Percentiles rank a stretch among this genome's conserved stretches.
phyloP scores from a whole-genome alignment of 2,329 filamentous ascomycete species.

The Ophiostoma populinum region DNA sequence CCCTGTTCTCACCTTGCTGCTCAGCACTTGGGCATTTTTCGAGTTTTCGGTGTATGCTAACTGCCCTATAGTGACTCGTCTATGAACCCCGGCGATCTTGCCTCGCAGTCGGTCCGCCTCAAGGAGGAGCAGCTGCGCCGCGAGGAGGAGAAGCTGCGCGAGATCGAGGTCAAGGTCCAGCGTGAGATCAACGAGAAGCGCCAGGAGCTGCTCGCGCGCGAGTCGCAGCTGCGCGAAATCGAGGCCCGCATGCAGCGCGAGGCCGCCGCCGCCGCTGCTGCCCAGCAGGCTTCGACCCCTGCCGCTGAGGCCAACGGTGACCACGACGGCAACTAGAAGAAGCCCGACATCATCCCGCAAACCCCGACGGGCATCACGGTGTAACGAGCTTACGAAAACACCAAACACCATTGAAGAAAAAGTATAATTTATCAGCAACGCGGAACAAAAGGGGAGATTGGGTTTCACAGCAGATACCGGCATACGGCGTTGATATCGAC shows the following conservation, averaged over 20 bases:
- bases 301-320: constrained; percentile 37
- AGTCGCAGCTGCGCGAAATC: constrained; percentile 97
- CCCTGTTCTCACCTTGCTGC: constrained; percentile 1
- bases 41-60: neutral
- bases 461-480: constrained; percentile 6
- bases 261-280: constrained; percentile 37
- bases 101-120: constrained; percentile 89
- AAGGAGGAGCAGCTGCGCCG: constrained; percentile 99
- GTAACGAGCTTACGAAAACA: constrained; percentile 1
- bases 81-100: constrained; percentile 95
- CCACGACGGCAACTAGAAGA: constrained; percentile 29
- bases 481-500: constrained; percentile 28
- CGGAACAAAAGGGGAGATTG: constrained; percentile 5
- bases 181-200: constrained; percentile 99
- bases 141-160: constrained; percentile 98
- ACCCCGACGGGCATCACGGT: constrained; percentile 7
- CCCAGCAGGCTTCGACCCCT: constrained; percentile 16
- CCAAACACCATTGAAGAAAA: neutral
- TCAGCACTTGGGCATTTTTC: neutral
- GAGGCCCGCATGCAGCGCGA: constrained; percentile 94
- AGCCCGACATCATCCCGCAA: constrained; percentile 5
- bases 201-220: constrained; percentile 90
- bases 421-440: neutral
- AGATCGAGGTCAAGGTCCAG: constrained; percentile 99
- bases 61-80: constrained; percentile 53